A percentile compares a stretch with the other conserved stretches of the same genome.
Conservation (phyloP, 805 yeast species). For the Metschnikowia vanudenii region DNA sequence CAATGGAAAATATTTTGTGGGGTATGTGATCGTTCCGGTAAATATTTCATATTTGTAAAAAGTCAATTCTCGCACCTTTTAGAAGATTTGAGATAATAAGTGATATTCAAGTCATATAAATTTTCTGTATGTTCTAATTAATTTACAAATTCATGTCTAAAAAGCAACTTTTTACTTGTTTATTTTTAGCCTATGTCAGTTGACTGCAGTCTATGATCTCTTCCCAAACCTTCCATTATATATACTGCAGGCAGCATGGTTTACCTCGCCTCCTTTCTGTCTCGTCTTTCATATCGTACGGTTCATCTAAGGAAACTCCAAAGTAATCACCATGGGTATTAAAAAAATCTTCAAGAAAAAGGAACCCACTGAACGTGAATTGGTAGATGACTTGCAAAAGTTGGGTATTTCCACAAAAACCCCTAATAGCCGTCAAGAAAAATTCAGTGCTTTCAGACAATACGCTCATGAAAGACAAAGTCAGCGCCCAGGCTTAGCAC, state of each 20-base stretch:
- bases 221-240: neutral
- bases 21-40: no score
- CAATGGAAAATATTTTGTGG: no score
- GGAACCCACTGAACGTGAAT: constrained; percentile 50
- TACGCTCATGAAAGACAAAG: constrained; percentile 46
- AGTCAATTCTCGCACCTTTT: no score
- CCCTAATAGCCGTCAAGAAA: constrained; percentile 37
- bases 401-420: constrained; percentile 44
- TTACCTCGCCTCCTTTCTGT: constrained; percentile 1
- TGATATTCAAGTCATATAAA: no score
- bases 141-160: no score
- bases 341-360: constrained; percentile 47
- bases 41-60: no score
- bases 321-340: constrained; percentile 39
- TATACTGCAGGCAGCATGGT: constrained; percentile 1
- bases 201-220: neutral
- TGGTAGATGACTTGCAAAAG: constrained; percentile 38
- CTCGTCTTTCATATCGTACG: neutral
- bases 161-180: no score
- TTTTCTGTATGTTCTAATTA: no score
- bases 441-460: constrained; percentile 50
- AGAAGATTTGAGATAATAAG: no score
- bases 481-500: constrained; percentile 37
- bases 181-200: no score
- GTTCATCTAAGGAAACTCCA: no score